These are phyloP conservation scores for Malus sylvestris DNA, from an alignment of 306 rosid genomes.

Conservation along the genomic window DNA sequence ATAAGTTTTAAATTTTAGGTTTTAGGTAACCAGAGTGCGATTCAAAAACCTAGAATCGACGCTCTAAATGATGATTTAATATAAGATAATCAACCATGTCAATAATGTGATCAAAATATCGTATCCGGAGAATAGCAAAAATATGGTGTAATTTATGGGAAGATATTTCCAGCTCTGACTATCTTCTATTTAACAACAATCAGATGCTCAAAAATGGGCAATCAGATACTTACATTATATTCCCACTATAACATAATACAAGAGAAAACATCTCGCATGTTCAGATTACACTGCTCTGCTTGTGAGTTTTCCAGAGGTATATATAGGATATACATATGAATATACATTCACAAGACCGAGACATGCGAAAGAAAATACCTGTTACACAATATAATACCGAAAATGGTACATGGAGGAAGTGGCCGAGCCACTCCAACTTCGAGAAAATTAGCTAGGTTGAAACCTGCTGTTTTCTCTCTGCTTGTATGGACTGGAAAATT, in stretches of 20 bases:
- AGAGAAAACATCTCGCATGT: neutral
- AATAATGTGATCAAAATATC: too few relatives aligned
- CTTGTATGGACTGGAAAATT: constrained; percentile 86
- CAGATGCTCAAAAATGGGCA: too few relatives aligned
- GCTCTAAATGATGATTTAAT: too few relatives aligned
- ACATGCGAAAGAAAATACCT: neutral
- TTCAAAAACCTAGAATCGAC: too few relatives aligned
- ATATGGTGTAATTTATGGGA: too few relatives aligned
- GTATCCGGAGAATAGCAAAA: too few relatives aligned
- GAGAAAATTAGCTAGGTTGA: neutral
- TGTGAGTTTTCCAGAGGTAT: neutral
- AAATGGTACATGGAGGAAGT: neutral
- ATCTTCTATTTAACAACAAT: too few relatives aligned
- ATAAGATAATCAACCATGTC: too few relatives aligned
- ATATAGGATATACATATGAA: neutral
- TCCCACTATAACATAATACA: neutral
- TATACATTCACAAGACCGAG: neutral
- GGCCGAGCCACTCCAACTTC: neutral
- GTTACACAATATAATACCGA: neutral
- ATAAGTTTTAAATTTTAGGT: too few relatives aligned
- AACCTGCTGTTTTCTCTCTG: constrained; percentile 69
- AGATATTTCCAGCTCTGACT: too few relatives aligned
- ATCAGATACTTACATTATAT: neutral
- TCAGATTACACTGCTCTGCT: constrained; percentile 14
- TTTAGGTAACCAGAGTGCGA: too few relatives aligned